Percentiles rank a stretch among this genome's conserved stretches.
These are phyloP conservation scores for Penicillium dipodomyicola DNA, from an alignment of 495 filamentous ascomycete genomes.

Conservation along the genomic window DNA sequence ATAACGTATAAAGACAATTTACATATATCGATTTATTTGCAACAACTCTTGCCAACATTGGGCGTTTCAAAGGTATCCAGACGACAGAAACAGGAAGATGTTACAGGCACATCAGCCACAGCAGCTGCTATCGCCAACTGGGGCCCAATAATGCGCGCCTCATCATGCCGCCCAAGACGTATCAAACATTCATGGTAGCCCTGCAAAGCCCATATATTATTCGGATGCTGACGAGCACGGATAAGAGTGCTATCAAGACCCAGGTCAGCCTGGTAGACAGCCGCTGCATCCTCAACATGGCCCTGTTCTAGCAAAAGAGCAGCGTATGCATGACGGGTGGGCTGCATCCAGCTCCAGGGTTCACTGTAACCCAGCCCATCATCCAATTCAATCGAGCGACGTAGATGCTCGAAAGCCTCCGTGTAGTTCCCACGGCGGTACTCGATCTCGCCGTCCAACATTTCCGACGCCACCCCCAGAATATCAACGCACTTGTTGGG, in stretches of 20 bases:
- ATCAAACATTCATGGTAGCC: slow-evolving; percentile 63
- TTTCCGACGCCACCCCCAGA: slow-evolving; percentile 53
- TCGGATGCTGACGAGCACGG: slow-evolving; percentile 57
- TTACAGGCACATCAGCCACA: slow-evolving; percentile 57
- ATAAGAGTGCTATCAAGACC: slow-evolving; percentile 56
- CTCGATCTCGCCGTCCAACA: slow-evolving; percentile 66
- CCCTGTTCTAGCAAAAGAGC: slow-evolving; percentile 63
- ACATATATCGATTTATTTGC: slow-evolving; percentile 5
- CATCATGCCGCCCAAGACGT: slow-evolving; percentile 47
- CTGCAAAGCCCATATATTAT: slow-evolving; percentile 68
- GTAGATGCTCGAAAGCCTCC: slow-evolving; percentile 52
- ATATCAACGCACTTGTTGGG: slow-evolving; percentile 61
- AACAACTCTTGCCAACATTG: slow-evolving; percentile 15
- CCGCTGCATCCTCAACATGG: slow-evolving; percentile 51
- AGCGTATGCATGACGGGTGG: slow-evolving; percentile 62
- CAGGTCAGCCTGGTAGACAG: slow-evolving; percentile 59
- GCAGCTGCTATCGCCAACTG: slow-evolving; percentile 52
- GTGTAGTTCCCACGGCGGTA: slow-evolving; percentile 57
- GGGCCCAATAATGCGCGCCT: slow-evolving; percentile 50
- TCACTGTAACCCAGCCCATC: slow-evolving; percentile 61
- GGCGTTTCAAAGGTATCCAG: slow-evolving; percentile 26
- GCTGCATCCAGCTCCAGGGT: slow-evolving; percentile 71
- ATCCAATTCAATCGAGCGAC: slow-evolving; percentile 51
- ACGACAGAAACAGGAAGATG: slow-evolving; percentile 61
- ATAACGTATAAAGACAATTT: background rate